Evolutionary conservation across 768 basidiomycete genomes (phyloP), one percentile per base, ranked within the genome.

Genomic region (Lentinus brumalis): DNA sequence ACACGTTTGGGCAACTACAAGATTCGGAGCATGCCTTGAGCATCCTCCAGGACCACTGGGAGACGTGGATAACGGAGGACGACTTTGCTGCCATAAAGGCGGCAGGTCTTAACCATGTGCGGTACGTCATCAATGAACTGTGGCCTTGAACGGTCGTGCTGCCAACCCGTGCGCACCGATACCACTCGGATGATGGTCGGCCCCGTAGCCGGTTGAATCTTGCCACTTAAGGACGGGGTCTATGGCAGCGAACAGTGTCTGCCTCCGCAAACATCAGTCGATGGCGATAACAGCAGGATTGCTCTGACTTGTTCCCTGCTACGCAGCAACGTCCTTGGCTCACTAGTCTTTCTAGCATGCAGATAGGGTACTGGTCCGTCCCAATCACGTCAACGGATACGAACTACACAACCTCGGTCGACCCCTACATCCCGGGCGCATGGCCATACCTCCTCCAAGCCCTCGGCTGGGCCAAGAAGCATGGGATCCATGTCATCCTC

Each of bases 281-380:
- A 11, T 35, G 35, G 35, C 35, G 35, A 11, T 7, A 11, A 35
- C 15, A 10, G 15, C 14, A 14, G 15, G 42, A 44, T 16, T 7
- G 6, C 15, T 44, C 15, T 14, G 18, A 16, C 14, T 44, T 6
- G 18, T 16, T 18, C 42, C 15, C 15, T 18, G 14, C 8, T 18
- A 18, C 15, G 21, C 21, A 26, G 21, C 21, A 26, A 16, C 42
- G 8, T 15, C 15, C 42, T 7, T 30, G 11, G n/a, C 52, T 53
- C 11, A 41, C 50, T 41, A 40, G 12, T 26, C 15, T 26, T 40
- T 12, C 38, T 59, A 89, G 88, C 32, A 86, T 91, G 67, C 88
- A 88, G 5, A 61, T 89, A 6, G 88, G 88, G 9, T 91, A 86
- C 70, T 91, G 89, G 89, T 87, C 87, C n/a, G 81, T 90, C n/a